Base-by-base conservation (phyloP, 192 early-diverging fungal species). In the Kickxella alabastrina region DNA sequence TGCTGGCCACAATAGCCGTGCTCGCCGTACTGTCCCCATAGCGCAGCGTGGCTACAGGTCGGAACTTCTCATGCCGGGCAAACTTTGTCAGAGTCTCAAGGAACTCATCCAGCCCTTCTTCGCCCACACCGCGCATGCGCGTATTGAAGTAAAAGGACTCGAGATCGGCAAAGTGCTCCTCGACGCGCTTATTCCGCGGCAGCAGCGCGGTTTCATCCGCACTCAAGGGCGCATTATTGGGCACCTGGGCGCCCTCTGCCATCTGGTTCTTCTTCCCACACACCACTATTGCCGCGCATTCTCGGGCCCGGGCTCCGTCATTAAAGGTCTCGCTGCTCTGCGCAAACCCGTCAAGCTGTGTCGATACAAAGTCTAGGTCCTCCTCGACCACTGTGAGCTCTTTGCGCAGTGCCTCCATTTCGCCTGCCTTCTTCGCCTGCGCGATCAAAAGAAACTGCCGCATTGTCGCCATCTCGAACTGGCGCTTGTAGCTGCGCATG, bases 1-100 rank as follows among this genome's bases (percentile, higher is more conserved):
- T 90, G 28, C 90, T 86, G 0, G 88, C 90, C 3, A 98, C 89
- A 54, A 98, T 95, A 1, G 87, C 88, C 0, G 88, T 82, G 10
- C 66, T 75, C 0, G 73, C 74, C 13, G 62, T 81, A 40, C 79
- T 82, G 59, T 96, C 89, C 8, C 83, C 84, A 65, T 92, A 94
- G 34, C 87, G 74, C 24, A 98, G 70, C 1, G 78, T 87, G 14
- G 92, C 90, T 48, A 95, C 63, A 6, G 86, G 80, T 21, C 80
- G 66, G 59, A 92, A 88, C 32, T 66, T 60, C n/a, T 82, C 81
- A 57, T 85, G 83, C 37, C 77, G 62, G 8, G 86, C 82, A 44
- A 92, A 82, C 22, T 83, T 77, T 8, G 79, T 73, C 18, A 97
- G 75, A n/a, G 82, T 83, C 10, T 80, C 77, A 10, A 65, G 24